A percentile compares a stretch with the other conserved stretches of the same genome.
These are phyloP conservation scores for Cytospora paraplurivora DNA, from an alignment of 2,329 filamentous ascomycete species.

Conservation along the genomic window DNA sequence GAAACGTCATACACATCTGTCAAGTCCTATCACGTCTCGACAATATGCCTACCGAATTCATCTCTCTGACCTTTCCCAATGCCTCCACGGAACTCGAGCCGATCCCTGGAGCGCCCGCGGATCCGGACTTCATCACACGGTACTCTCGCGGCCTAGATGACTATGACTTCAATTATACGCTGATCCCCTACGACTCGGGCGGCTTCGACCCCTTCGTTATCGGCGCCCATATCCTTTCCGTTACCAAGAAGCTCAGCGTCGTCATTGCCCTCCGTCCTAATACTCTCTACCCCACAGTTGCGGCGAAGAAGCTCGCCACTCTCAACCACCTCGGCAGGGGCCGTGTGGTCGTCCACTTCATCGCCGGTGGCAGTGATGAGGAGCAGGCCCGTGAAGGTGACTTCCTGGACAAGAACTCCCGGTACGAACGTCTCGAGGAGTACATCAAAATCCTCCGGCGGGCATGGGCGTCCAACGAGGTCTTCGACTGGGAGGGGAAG, in stretches of 20 bases:
- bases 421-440: conserved; percentile 61
- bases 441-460: conserved; percentile 63
- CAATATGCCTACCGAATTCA: conserved; percentile 57
- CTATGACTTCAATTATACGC: conserved; percentile 63
- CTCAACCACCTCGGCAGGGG: conserved; percentile 61
- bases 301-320: conserved; percentile 62
- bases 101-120: conserved; percentile 53
- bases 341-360: conserved; percentile 63
- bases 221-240: conserved; percentile 58
- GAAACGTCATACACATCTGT: neutral
- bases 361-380: conserved; percentile 61
- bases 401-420: conserved; percentile 58
- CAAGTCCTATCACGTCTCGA: neutral
- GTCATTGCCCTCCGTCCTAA: conserved; percentile 65
- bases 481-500: conserved; percentile 63
- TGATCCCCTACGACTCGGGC: conserved; percentile 60
- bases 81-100: conserved; percentile 57
- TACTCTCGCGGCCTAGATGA: conserved; percentile 61
- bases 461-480: conserved; percentile 57
- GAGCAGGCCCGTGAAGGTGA: conserved; percentile 64
- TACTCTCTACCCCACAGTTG: conserved; percentile 63
- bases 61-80: conserved; percentile 59
- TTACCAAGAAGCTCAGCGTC: conserved; percentile 61
- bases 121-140: conserved; percentile 57
- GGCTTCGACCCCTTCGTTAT: conserved; percentile 60